Conservation (phyloP, 208 protist species). For the Acanthamoeba healyi region DNA sequence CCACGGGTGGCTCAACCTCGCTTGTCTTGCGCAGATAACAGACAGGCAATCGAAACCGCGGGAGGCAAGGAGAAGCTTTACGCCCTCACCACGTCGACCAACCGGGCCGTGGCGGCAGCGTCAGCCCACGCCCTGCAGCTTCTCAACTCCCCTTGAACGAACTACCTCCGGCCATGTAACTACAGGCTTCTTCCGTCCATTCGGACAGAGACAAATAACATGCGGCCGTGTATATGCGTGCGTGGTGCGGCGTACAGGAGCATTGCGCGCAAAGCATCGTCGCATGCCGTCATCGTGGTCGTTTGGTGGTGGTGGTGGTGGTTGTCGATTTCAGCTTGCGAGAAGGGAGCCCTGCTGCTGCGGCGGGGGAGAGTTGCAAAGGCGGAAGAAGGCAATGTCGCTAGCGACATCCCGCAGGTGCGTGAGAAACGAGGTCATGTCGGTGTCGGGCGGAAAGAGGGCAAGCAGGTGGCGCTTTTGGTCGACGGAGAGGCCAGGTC, state of each 20-base stretch:
- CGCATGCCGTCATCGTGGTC: too few species aligned
- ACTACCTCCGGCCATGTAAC: too few species aligned
- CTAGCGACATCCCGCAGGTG: slow-evolving; percentile 15
- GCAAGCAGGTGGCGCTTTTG: slow-evolving; percentile 18
- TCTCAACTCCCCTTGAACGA: background rate
- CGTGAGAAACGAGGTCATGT: background rate
- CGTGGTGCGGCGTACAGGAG: too few species aligned
- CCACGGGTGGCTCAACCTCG: background rate
- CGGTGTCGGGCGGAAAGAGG: slow-evolving; percentile 35
- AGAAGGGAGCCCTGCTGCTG: too few species aligned
- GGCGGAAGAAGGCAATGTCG: slow-evolving; percentile 21
- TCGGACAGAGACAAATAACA: too few species aligned
- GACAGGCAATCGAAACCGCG: background rate
- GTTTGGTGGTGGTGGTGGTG: too few species aligned
- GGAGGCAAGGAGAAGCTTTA: background rate
- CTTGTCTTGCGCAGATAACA: background rate
- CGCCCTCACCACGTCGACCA: background rate
- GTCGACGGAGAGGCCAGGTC: background rate
- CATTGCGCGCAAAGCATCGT: too few species aligned
- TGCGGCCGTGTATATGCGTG: too few species aligned
- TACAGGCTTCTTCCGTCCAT: too few species aligned
- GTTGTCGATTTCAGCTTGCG: too few species aligned
- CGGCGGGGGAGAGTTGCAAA: background rate
- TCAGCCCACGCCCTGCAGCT: background rate
- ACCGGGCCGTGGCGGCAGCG: background rate